Evolutionary conservation across 371 early-diverging fungal genomes (phyloP).

Genomic region (Ordospora colligata): DNA sequence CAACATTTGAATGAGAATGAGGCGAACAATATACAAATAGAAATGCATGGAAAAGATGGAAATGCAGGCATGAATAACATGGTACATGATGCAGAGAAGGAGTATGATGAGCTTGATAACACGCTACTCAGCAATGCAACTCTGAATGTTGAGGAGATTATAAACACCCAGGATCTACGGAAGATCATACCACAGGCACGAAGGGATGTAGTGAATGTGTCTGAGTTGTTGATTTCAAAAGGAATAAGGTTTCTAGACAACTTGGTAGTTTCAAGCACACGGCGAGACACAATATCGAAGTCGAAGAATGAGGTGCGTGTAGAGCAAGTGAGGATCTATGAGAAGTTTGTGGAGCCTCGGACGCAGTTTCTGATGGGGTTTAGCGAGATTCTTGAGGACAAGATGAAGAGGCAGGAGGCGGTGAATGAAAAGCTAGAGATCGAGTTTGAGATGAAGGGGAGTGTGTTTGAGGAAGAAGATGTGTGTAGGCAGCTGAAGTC

Average conservation of each 20-base stretch:
- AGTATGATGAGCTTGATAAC: conserved; percentile 10
- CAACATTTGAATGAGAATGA: background rate
- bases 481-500: conserved; percentile 5
- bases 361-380: conserved; percentile 42
- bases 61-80: background rate
- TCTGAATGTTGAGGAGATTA: conserved; percentile 32
- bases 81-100: background rate
- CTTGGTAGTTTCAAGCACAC: background rate
- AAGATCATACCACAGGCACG: conserved; percentile 22
- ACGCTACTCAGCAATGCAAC: conserved; percentile 20
- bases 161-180: conserved; percentile 44
- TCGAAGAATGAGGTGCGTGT: conserved; percentile 41
- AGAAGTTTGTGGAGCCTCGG: conserved; percentile 21
- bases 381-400: conserved; percentile 7
- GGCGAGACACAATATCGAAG: conserved; percentile 47
- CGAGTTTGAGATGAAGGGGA: conserved; percentile 6
- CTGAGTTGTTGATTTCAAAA: conserved; percentile 28
- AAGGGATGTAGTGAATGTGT: conserved; percentile 26
- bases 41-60: background rate
- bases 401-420: conserved; percentile 36
- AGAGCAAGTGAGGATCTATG: conserved; percentile 7
- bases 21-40: background rate
- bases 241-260: conserved; percentile 53
- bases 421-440: conserved; percentile 16
- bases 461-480: conserved; percentile 20